Conservation (phyloP, 2,329 filamentous ascomycete genomes). For the Cercospora beticola region DNA sequence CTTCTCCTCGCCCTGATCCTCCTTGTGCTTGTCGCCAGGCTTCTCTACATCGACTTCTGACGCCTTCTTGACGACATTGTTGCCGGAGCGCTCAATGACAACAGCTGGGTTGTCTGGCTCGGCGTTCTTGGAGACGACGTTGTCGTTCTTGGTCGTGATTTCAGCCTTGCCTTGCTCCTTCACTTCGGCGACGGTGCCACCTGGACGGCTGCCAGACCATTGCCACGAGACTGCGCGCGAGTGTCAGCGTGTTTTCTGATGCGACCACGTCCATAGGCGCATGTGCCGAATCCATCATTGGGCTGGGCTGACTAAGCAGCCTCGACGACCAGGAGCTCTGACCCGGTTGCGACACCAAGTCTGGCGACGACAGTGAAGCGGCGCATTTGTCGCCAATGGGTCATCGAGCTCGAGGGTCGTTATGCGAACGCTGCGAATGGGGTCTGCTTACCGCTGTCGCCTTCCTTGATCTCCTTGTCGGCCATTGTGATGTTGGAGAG, state of each 20-base stretch:
- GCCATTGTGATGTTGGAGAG: slow-evolving; percentile 40
- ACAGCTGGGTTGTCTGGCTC: slow-evolving; percentile 62
- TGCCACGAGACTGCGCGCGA: slow-evolving; percentile 59
- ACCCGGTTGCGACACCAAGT: slow-evolving; percentile 20
- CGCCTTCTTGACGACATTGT: slow-evolving; percentile 65
- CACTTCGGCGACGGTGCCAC: slow-evolving; percentile 58
- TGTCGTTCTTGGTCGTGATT: slow-evolving; percentile 62
- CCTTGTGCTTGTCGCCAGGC: slow-evolving; percentile 44
- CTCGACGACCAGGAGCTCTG: slow-evolving; percentile 14
- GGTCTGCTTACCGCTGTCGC: slow-evolving; percentile 37
- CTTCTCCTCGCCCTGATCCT: slow-evolving; percentile 34
- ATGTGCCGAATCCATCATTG: slow-evolving; percentile 5
- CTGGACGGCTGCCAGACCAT: slow-evolving; percentile 57
- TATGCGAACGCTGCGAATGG: slow-evolving; percentile 19
- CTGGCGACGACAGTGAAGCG: slow-evolving; percentile 5
- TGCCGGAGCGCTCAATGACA: slow-evolving; percentile 58
- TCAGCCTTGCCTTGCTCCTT: slow-evolving; percentile 60
- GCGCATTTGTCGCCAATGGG: slow-evolving; percentile 17
- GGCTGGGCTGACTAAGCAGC: slow-evolving; percentile 27
- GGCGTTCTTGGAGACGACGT: slow-evolving; percentile 64
- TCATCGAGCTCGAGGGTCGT: slow-evolving; percentile 16
- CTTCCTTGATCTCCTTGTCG: slow-evolving; percentile 51
- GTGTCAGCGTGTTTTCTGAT: slow-evolving; percentile 12
- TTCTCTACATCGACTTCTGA: slow-evolving; percentile 60
- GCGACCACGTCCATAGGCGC: background rate